Evolutionary conservation across 495 filamentous ascomycete species (phyloP).

Genomic region (Penicillium simplicissimum): DNA sequence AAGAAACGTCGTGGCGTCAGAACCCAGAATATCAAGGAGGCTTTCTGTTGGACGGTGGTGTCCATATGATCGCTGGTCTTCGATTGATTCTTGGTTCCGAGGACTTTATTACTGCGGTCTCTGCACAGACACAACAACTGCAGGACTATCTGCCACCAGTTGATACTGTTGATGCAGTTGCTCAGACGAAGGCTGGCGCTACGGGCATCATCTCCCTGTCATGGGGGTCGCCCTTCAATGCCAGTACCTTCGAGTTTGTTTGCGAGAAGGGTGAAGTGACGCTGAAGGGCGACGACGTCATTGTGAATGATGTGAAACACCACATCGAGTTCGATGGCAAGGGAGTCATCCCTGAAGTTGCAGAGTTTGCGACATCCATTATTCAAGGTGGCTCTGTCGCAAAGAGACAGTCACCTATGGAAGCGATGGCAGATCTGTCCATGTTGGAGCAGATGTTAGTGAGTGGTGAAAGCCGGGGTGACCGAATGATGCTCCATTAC

Average conservation of each 20-base stretch:
- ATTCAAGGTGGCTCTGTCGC: conserved; percentile 45
- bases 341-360: conserved; percentile 67
- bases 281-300: conserved; percentile 55
- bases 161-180: conserved; percentile 70
- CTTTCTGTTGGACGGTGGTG: conserved; percentile 75
- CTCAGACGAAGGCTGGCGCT: conserved; percentile 60
- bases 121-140: conserved; percentile 59
- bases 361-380: conserved; percentile 63
- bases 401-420: conserved; percentile 59
- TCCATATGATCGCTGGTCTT: conserved; percentile 68
- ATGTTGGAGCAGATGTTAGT: conserved; percentile 65
- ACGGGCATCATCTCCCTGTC: conserved; percentile 61
- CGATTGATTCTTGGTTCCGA: conserved; percentile 58
- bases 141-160: conserved; percentile 67
- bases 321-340: conserved; percentile 56
- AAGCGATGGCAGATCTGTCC: conserved; percentile 70
- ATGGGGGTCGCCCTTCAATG: conserved; percentile 65
- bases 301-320: conserved; percentile 51
- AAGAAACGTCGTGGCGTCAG: conserved; percentile 74
- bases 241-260: conserved; percentile 51
- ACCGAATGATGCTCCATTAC: conserved; percentile 35
- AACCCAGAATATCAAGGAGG: conserved; percentile 72
- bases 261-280: conserved; percentile 54
- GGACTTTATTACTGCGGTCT: conserved; percentile 46
- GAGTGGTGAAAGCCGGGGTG: conserved; percentile 60